Conservation (phyloP, 2,329 filamentous ascomycete genomes). For the Penicillium sp. region DNA sequence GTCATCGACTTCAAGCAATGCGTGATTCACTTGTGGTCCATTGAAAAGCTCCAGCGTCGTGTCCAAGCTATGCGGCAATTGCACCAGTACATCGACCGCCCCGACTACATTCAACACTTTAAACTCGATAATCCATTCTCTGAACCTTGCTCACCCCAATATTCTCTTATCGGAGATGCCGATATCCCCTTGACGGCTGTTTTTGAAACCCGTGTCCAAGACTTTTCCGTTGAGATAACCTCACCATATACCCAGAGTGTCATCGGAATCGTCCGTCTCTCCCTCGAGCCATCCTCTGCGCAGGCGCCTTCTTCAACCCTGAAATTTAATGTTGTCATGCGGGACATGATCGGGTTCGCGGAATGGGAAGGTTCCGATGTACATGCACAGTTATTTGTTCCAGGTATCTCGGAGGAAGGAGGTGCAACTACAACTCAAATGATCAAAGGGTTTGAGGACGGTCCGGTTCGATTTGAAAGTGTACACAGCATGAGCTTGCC, state of each 20-base stretch:
- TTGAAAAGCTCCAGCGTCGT: slow-evolving; percentile 85
- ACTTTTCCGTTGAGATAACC: slow-evolving; percentile 85
- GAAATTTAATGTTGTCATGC: slow-evolving; percentile 99
- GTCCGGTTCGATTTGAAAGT: slow-evolving; percentile 89
- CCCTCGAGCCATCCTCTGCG: slow-evolving; percentile 88
- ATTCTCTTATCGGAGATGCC: slow-evolving; percentile 86
- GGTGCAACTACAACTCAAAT: slow-evolving; percentile 94
- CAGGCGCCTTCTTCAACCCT: slow-evolving; percentile 87
- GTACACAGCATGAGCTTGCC: slow-evolving; percentile 97
- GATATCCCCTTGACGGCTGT: slow-evolving; percentile 90
- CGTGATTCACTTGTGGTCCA: slow-evolving; percentile 88
- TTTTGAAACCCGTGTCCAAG: slow-evolving; percentile 90
- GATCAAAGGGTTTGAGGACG: slow-evolving; percentile 90
- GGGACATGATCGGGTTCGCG: slow-evolving; percentile 89
- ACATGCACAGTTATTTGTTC: slow-evolving; percentile 94
- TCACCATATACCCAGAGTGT: slow-evolving; percentile 91
- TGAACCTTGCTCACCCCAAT: slow-evolving; percentile 86
- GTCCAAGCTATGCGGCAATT: slow-evolving; percentile 93
- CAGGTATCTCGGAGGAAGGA: slow-evolving; percentile 82
- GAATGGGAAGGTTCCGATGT: slow-evolving; percentile 94
- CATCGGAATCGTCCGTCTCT: slow-evolving; percentile 85
- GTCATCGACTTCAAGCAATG: slow-evolving; percentile 86
- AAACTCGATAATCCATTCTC: slow-evolving; percentile 90
- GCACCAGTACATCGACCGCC: slow-evolving; percentile 93
- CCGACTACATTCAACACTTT: slow-evolving; percentile 91